Evolutionary conservation across 2,329 filamentous ascomycete genomes (phyloP), one percentile per base, ranked within the genome.

Genomic region (Amauroascus verrucosus): DNA sequence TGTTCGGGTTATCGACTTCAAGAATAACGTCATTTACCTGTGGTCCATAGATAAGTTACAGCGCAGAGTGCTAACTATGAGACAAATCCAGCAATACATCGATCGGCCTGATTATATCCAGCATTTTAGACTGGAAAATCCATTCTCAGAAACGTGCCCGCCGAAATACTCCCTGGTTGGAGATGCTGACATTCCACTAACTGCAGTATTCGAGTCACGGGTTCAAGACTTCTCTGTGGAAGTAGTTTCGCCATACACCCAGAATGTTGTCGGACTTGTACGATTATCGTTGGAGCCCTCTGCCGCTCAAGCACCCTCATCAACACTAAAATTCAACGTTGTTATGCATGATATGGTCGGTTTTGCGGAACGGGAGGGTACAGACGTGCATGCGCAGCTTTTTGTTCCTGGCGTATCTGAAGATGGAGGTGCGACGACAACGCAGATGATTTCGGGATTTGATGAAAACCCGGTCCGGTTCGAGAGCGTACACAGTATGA

Each of bases 401-500:
- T 97, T 95, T 65, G 84, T 98, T 35, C 88, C 93, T 5, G 89
- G 89, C 6, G 80, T 95, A 9, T 90, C 88, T 0, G 90, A 93
- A 57, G 86, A 91, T 65, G 88, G 88, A 56, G 57, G 91, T 7
- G 88, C 91, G 43, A 96, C 93, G 0, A 96, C 91, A 1, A 97
- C 91, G 0, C 88, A 94, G 62, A 91, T 96, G 80, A 90, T 96
- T 59, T 84, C 79, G 58, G 88, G 88, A 53, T 98, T 98, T 63
- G 90, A 97, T 62, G 93, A 98, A 68, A 85, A 87, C 0, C 83
- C 90, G 0, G 83, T 98, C 53, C 84, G 87, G 3, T 98, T 98
- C 61, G 91, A 97, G 70, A 98, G 93, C 69, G 90, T 97, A 48
- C 93, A 98, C 74, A 95, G 88, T 68, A 95, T 98, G 88, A 95